Evolutionary conservation across 2,329 filamentous ascomycete species (phyloP).

Genomic region (Colletotrichum ledebouriae): DNA sequence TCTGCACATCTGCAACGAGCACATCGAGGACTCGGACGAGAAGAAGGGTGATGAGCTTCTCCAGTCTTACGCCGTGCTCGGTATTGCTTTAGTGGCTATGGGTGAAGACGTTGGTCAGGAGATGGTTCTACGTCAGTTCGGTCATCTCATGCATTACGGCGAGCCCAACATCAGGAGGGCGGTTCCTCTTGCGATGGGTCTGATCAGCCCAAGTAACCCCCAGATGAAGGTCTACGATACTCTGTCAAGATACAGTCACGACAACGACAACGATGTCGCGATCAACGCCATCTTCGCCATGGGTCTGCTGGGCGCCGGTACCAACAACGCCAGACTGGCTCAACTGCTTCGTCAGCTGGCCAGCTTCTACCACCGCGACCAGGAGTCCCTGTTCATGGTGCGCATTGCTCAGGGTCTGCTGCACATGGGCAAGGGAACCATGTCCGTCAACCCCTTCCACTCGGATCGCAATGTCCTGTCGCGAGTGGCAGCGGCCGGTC

Average conservation of each 20-base stretch:
- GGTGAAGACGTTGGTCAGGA: constrained; percentile 98
- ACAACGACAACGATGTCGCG: constrained; percentile 98
- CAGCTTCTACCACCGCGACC: constrained; percentile 97
- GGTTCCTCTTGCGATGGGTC: constrained; percentile 94
- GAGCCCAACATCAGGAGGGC: constrained; percentile 97
- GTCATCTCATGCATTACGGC: constrained; percentile 99
- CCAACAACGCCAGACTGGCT: constrained; percentile 96
- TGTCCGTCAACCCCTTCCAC: constrained; percentile 98
- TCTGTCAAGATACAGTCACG: constrained; percentile 95
- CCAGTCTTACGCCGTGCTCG: constrained; percentile 95
- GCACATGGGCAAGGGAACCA: constrained; percentile 99
- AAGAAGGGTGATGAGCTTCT: constrained; percentile 96
- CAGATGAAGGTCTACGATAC: constrained; percentile 99
- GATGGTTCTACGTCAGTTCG: constrained; percentile 98
- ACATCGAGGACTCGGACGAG: constrained; percentile 93
- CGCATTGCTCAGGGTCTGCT: constrained; percentile 96
- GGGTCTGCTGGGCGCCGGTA: constrained; percentile 95
- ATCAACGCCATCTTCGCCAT: constrained; percentile 99
- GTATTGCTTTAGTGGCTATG: constrained; percentile 95
- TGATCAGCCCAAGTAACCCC: constrained; percentile 96
- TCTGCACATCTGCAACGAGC: constrained; percentile 97
- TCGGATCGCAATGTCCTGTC: constrained; percentile 97
- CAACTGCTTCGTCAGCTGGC: constrained; percentile 95
- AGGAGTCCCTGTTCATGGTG: constrained; percentile 98
- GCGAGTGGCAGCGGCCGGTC: constrained; percentile 87